Percentiles rank a stretch among this genome's conserved stretches.
These are phyloP conservation scores for carrot (Daucus carota) DNA, from an alignment of 129 eudicot genomes.

Conservation along the genomic window DH1_v3.0 NC_030389.2:852501-853000, in stretches of 20 bases:
- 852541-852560: too few species aligned
- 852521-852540: too few species aligned
- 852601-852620: too few species aligned
- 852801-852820: too few species aligned
- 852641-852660: too few species aligned
- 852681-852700: background rate
- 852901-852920: background rate
- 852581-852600: too few species aligned
- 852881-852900: background rate
- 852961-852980: background rate
- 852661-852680: background rate
- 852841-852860: background rate
- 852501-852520: too few species aligned
- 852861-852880: background rate
- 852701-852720: background rate
- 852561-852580: too few species aligned
- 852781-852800: background rate
- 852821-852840: background rate
- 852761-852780: background rate
- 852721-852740: background rate
- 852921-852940: background rate
- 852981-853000: background rate
- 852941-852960: background rate
- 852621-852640: too few species aligned
- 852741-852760: background rate